Base-by-base conservation (phyloP, 179 eudicot genomes). In the Nepenthes alata region DNA sequence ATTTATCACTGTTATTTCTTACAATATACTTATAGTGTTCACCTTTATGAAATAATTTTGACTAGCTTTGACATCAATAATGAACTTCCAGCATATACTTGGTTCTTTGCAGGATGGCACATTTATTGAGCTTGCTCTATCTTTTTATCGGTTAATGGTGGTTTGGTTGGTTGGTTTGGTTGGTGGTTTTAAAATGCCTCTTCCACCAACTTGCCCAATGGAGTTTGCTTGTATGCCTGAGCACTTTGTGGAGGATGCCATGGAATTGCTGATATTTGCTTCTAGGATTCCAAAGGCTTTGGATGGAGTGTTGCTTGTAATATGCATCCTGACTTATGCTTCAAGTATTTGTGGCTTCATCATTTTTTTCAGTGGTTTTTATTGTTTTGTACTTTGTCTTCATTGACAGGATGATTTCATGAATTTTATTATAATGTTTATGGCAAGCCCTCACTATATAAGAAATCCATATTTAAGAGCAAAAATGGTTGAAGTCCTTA, bases 341-440 rank as follows among this genome's bases (percentile, higher is more conserved):
- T 14, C 7, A 39, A 38, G 14, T 59, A 55, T 66, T 47, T 54
- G 47, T 51, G 5, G 5, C 37, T 51, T 57, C 8, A 41, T 41
- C 8, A 7, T 45, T n/a, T 16, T 55, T 47, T 35, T 35, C 9
- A 53, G 4, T 8, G 58, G 37, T 55, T 6, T 6, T 15, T 55
- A 16, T 55, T 25, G 8, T 13, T 35, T 25, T 36, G 11, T 25
- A 16, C 8, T 25, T 35, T 2, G 35, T 13, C 35, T 55, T 60
- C 65, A 54, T 71, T 67, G 64, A 55, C 78, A 91, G 98, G 96
- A 93, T 70, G 98, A 89, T 63, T 89, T 86, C 69, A 86, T 93
- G 98, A 93, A 93, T 72, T 93, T 93, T 69, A 89, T 93, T 49
- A 93, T 93, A 74, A 93, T 89, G 96, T 89, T 93, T 71, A 93